A percentile compares a stretch with the other conserved stretches of the same genome.
phyloP scores from a whole-genome alignment of 2,329 filamentous ascomycete species.

The Xylariomycetidae sp. region DNA sequence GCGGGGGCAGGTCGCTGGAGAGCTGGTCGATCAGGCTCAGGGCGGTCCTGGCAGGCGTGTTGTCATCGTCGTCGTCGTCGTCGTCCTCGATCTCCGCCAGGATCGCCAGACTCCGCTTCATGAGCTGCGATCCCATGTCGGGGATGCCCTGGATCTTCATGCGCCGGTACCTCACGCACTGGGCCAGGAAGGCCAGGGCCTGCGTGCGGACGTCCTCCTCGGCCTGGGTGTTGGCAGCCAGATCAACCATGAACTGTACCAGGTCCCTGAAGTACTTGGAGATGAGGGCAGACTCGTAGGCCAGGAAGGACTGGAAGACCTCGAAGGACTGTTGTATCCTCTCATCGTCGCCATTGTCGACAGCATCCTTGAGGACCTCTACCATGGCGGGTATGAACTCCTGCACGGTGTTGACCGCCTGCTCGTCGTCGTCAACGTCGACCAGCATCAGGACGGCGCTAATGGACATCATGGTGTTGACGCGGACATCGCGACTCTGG shows the following conservation, averaged over 20 bases:
- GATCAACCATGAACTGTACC: slow-evolving; percentile 87
- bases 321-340: slow-evolving; percentile 88
- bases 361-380: slow-evolving; percentile 76
- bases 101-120: slow-evolving; percentile 81
- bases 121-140: slow-evolving; percentile 78
- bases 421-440: slow-evolving; percentile 78
- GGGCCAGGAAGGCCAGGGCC: slow-evolving; percentile 89
- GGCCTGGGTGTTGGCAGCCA: slow-evolving; percentile 70
- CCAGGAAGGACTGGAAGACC: slow-evolving; percentile 92
- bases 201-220: slow-evolving; percentile 86
- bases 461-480: slow-evolving; percentile 90
- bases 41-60: slow-evolving; percentile 79
- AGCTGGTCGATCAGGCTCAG: slow-evolving; percentile 86
- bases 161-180: slow-evolving; percentile 85
- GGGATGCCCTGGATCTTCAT: slow-evolving; percentile 91
- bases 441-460: slow-evolving; percentile 84
- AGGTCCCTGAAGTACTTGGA: slow-evolving; percentile 85
- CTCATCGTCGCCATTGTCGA: slow-evolving; percentile 78
- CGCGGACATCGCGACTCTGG: slow-evolving; percentile 84
- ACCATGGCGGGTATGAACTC: slow-evolving; percentile 83
- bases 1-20: slow-evolving; percentile 81
- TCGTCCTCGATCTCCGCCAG: slow-evolving; percentile 82
- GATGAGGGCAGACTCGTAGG: slow-evolving; percentile 80
- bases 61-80: slow-evolving; percentile 75
- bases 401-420: slow-evolving; percentile 71